phyloP scores from a whole-genome alignment of 1,139 yeast species.

The Zygoascus meyerae region DNA sequence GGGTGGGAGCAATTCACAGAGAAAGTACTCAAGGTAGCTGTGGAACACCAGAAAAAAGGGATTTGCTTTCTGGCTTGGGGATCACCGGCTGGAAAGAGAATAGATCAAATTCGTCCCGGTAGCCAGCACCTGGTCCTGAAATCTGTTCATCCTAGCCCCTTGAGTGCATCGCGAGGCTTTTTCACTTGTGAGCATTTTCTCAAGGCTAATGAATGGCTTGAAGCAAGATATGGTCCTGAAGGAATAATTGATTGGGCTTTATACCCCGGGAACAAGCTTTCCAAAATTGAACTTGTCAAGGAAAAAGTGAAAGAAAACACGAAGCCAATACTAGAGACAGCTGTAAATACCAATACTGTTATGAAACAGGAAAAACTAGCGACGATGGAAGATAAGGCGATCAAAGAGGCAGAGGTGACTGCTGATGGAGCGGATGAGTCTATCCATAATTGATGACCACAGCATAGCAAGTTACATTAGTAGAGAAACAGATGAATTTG shows the following conservation, averaged over 20 bases:
- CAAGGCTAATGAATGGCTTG: conserved; percentile 69
- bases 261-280: conserved; percentile 51
- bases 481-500: not conserved
- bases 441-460: no score
- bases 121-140: conserved; percentile 44
- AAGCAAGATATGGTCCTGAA: conserved; percentile 39
- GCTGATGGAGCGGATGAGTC: not conserved
- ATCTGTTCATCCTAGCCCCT: conserved; percentile 92
- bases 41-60: conserved; percentile 41
- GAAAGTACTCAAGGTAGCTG: conserved; percentile 52
- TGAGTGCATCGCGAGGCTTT: conserved; percentile 82
- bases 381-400: conserved; percentile 1
- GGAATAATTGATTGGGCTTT: conserved; percentile 62
- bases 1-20: conserved; percentile 96
- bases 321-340: not conserved
- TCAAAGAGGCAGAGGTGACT: conserved; percentile 3
- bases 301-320: conserved; percentile 1
- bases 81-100: conserved; percentile 75
- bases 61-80: conserved; percentile 94
- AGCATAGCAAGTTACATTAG: not conserved
- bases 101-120: conserved; percentile 39
- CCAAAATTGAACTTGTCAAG: conserved; percentile 39
- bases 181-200: conserved; percentile 67
- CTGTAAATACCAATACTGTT: not conserved
- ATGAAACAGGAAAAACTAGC: not conserved